Evolutionary conservation across 2,329 filamentous ascomycete species (phyloP), one percentile per base, ranked within the genome.

Genomic region (Xylariomycetidae sp.): DNA sequence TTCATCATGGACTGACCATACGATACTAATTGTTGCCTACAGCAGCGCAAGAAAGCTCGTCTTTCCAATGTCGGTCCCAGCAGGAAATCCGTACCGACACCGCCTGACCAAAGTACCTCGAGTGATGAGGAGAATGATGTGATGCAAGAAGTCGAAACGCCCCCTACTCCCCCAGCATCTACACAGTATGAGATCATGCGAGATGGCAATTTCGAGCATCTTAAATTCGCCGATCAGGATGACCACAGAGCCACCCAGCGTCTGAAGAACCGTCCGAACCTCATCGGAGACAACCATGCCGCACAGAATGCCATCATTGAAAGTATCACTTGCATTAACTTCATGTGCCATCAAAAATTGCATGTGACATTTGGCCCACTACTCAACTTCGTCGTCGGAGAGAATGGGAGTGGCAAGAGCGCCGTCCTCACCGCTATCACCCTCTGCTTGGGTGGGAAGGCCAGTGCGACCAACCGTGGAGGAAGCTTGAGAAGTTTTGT

Each of bases 371-470:
- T 98, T n/a, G 92, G 92, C 0, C 92, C 92, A 1, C 68, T 96
- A 23, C 94, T 98, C 59, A 98, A 98, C 61, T 98, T 98, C 62
- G 89, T 98, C 41, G 89, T 96, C 35, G 92, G 92, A 12, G 88
- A 95, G 59, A 98, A 98, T 56, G 92, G 92, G 19, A 97, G 90
- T 56, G 92, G 92, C 22, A 98, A 98, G 66, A 98, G 92, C 58
- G 92, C 92, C 3, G 84, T 97, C 11, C 66, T 98, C 17, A 97
- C 92, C 1, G 92, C 88, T 4, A 77, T 98, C 44, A 95, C 88
- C 0, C 72, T 98, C 20, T 97, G 92, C 53, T 70, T 98, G n/a
- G 92, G 92, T 40, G 90, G 86, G 14, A 97, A 96, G 59, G 89
- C 92, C 2, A 87, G 87, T 34, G 79, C 86, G 12, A 97, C 92